Conservation (phyloP, 78 protist species). For the Capsaspora owczarzaki region DNA sequence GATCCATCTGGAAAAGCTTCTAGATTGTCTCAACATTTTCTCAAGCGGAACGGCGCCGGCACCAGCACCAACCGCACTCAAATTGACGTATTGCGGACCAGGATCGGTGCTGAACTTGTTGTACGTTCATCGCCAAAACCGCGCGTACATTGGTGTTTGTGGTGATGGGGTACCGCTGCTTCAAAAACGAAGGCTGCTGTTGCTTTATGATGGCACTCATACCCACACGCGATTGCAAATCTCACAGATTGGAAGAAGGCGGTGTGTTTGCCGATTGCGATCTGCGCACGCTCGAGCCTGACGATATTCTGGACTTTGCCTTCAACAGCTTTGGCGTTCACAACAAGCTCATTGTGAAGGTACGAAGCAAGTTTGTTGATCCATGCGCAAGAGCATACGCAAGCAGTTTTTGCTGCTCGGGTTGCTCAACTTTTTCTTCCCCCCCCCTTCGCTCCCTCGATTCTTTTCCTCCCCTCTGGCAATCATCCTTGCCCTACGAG, state of each 20-base stretch:
- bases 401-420: too few relatives aligned
- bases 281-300: not conserved
- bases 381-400: too few relatives aligned
- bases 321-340: not conserved
- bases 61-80: not conserved
- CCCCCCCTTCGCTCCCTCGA: too few relatives aligned
- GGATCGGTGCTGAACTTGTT: not conserved
- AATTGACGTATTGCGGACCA: not conserved
- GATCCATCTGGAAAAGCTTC: not conserved
- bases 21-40: not conserved
- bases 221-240: not conserved
- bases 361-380: too few relatives aligned
- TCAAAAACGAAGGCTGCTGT: not conserved
- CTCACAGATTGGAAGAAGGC: not conserved
- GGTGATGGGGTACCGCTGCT: not conserved
- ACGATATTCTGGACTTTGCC: not conserved
- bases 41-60: not conserved
- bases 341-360: not conserved
- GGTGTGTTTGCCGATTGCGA: not conserved
- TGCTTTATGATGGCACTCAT: not conserved
- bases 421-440: too few relatives aligned
- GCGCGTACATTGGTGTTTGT: not conserved
- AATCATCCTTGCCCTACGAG: not conserved
- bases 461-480: too few relatives aligned
- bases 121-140: not conserved